Evolutionary conservation across 148 eudicot genomes (phyloP).

Genomic region (Linanthus parryae): DNA sequence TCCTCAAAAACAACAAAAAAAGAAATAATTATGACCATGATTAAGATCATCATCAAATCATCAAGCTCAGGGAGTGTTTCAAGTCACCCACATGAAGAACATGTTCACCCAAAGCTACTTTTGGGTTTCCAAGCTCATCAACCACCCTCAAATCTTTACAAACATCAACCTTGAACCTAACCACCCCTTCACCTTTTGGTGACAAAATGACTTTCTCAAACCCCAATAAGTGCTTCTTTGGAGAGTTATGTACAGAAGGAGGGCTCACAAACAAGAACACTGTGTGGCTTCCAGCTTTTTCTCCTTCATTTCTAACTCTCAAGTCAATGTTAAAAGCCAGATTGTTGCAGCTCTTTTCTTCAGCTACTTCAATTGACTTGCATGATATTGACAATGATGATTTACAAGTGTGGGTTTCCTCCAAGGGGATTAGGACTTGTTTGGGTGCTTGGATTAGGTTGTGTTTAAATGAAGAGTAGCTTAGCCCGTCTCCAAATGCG

Average conservation of each 20-base stretch:
- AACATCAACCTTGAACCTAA: slow-evolving; percentile 61
- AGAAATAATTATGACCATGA: no score
- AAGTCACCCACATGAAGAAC: slow-evolving; percentile 64
- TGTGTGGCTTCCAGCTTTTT: slow-evolving; percentile 50
- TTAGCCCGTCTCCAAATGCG: slow-evolving; percentile 53
- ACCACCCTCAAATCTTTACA: slow-evolving; percentile 86
- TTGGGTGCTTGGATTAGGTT: slow-evolving; percentile 52
- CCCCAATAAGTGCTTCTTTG: slow-evolving; percentile 66
- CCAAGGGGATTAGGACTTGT: slow-evolving; percentile 41
- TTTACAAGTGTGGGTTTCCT: slow-evolving; percentile 45
- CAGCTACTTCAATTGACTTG: slow-evolving; percentile 51
- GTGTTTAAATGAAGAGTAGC: slow-evolving; percentile 52
- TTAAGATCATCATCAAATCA: slow-evolving; percentile 27
- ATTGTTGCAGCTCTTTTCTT: slow-evolving; percentile 39
- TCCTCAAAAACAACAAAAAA: no score
- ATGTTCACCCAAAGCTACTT: slow-evolving; percentile 66
- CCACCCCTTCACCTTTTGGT: slow-evolving; percentile 35
- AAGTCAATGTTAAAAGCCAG: slow-evolving; percentile 45
- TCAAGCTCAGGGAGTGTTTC: slow-evolving; percentile 47
- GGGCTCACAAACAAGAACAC: slow-evolving; percentile 63
- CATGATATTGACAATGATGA: slow-evolving; percentile 54
- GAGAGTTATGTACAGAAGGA: slow-evolving; percentile 59
- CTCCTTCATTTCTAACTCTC: slow-evolving; percentile 53
- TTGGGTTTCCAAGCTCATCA: slow-evolving; percentile 58
- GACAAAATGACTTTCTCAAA: slow-evolving; percentile 64